Evolutionary conservation across 441 rosid genomes (phyloP).

Genomic region (Corymbia calophylla): DNA sequence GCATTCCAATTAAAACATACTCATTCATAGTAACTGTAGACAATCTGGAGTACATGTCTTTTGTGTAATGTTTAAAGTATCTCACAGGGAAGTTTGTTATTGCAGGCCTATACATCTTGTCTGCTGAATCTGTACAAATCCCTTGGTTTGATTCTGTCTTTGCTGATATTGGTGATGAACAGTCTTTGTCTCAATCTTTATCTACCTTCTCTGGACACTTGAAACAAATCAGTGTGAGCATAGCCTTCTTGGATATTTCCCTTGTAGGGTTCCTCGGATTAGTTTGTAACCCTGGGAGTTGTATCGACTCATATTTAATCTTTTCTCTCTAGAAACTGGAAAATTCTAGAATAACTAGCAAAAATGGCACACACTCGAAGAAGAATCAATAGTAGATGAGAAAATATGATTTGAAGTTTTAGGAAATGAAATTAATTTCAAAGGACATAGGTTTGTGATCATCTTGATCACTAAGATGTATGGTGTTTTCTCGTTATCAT

Average conservation of each 20-base stretch:
- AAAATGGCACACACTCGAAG: not conserved
- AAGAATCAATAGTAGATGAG: not conserved
- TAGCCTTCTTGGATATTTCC: not conserved
- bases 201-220: conserved; percentile 96
- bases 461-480: not conserved
- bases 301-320: not conserved
- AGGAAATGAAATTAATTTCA: not conserved
- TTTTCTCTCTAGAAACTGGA: not conserved
- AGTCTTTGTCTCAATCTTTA: conserved; percentile 81
- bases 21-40: not conserved
- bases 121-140: conserved; percentile 75
- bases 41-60: not conserved
- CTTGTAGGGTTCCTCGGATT: not conserved
- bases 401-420: not conserved
- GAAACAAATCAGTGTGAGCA: conserved; percentile 84
- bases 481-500: not conserved
- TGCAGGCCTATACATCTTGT: conserved; percentile 84
- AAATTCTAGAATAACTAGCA: not conserved
- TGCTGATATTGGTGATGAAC: conserved; percentile 97
- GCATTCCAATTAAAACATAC: not conserved
- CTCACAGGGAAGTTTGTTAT: conserved; percentile 1
- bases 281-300: not conserved
- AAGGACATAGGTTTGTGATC: not conserved
- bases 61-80: not conserved
- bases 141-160: conserved; percentile 95